phyloP scores from a whole-genome alignment of 176 grass and related monocot genomes.

The Zizania latifolia region DNA sequence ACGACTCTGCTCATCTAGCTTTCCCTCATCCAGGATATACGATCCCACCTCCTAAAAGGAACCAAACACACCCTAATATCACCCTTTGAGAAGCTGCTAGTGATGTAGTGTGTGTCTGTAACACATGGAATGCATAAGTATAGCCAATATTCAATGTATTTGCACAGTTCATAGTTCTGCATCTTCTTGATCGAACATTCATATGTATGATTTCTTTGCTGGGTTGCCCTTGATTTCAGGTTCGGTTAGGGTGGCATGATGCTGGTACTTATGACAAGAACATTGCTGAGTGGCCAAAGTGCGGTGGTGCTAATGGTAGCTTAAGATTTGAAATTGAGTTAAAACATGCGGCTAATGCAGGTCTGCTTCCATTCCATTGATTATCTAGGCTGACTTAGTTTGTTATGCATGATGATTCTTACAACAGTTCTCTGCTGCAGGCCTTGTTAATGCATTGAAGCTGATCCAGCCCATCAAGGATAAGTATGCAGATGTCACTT shows the following conservation, averaged over 20 bases:
- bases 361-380: constrained; percentile 22
- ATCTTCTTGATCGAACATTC: background rate
- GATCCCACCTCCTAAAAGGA: too few species aligned
- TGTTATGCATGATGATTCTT: background rate
- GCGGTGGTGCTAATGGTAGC: constrained; percentile 84
- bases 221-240: constrained; percentile 41
- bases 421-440: constrained; percentile 9
- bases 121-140: background rate
- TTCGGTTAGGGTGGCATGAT: constrained; percentile 87
- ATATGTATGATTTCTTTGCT: constrained; percentile 3
- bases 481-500: constrained; percentile 68
- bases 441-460: constrained; percentile 80
- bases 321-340: constrained; percentile 79
- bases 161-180: background rate
- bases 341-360: constrained; percentile 76
- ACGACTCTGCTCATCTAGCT: too few species aligned
- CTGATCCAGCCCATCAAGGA: constrained; percentile 75
- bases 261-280: constrained; percentile 83
- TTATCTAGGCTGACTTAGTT: constrained; percentile 2
- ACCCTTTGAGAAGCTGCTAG: background rate
- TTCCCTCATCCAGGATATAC: too few species aligned
- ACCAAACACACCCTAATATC: too few species aligned
- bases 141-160: background rate
- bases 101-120: background rate
- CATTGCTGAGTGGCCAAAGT: constrained; percentile 68